These are phyloP conservation scores for Colletotrichum gloeosporioides DNA, from an alignment of 2,329 filamentous ascomycete species.

Conservation along the genomic window DNA sequence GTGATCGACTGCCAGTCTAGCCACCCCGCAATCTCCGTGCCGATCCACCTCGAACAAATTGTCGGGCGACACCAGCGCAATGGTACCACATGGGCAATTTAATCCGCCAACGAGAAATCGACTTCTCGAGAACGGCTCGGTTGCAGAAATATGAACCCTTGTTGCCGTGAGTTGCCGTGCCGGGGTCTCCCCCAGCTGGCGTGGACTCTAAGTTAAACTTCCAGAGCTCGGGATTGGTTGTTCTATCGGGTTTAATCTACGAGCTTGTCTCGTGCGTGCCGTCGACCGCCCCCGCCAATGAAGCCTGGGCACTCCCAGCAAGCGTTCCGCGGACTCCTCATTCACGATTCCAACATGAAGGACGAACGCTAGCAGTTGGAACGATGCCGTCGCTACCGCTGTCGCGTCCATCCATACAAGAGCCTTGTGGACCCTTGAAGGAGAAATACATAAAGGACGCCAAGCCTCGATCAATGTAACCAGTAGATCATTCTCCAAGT, in stretches of 20 bases:
- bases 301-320: background rate
- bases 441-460: constrained; percentile 1
- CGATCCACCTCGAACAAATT: background rate
- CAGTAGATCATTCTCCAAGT: background rate
- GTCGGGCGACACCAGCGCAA: background rate
- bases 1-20: background rate
- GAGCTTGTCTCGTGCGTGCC: background rate
- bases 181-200: background rate
- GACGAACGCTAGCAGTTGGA: background rate
- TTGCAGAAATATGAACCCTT: background rate
- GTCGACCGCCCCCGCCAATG: constrained; percentile 2
- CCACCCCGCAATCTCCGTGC: background rate
- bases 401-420: background rate
- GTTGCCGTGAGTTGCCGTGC: background rate
- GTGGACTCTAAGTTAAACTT: background rate
- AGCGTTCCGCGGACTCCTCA: background rate
- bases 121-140: background rate
- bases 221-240: background rate
- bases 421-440: background rate
- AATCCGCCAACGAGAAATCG: constrained; percentile 12
- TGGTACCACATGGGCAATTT: background rate
- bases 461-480: background rate
- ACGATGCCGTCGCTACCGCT: background rate
- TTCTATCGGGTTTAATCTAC: constrained; percentile 1
- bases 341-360: background rate